Evolutionary conservation across 164 flowering plant genomes (phyloP), one percentile per base, ranked within the genome.

Genomic region (Echeveria elegans): DNA sequence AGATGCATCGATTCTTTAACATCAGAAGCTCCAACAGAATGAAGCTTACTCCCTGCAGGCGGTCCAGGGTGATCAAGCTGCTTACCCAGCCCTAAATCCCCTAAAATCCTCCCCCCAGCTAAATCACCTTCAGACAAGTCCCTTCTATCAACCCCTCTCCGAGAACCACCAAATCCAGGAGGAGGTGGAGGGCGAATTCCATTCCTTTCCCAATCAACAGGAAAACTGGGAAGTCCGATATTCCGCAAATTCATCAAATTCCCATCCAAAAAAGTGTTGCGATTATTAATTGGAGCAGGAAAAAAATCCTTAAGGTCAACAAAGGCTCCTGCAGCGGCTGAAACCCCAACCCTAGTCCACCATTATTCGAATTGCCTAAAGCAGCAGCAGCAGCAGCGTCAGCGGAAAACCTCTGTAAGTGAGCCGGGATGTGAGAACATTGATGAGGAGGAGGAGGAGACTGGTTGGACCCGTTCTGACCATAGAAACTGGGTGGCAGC

Each of bases 41-140:
- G 85, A 29, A 82, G 77, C 36, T 67, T 74, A 74, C 81, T 82
- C 29, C 97, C 88, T 8, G 77, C 16, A 0, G 85, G 80, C 0
- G 77, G 83, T n/a, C 86, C 86, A 23, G 85, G 94, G 23, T 32
- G 80, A 70, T 85, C 92, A 76, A 84, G 77, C 85, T 86, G 94
- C 47, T 52, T 64, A 61, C 68, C 50, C 2, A 83, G 78, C 60
- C 81, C 76, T 4, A 71, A 8, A 30, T 67, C 70, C 10, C 65
- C 63, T 26, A 50, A 50, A 50, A 50, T 50, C 56, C 56, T 21
- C 8, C 26, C 1, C 52, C 52, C 52, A 47, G n/a, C 18, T 6
- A 47, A 47, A 47, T 14, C 1, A 47, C 52, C 52, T n/a, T 41
- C 56, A 50, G 56, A 21, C 56, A 21, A 21, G 7, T 6, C 24